Conservation (phyloP, 495 filamentous ascomycete genomes). For the Geopyxis carbonaria region DNA sequence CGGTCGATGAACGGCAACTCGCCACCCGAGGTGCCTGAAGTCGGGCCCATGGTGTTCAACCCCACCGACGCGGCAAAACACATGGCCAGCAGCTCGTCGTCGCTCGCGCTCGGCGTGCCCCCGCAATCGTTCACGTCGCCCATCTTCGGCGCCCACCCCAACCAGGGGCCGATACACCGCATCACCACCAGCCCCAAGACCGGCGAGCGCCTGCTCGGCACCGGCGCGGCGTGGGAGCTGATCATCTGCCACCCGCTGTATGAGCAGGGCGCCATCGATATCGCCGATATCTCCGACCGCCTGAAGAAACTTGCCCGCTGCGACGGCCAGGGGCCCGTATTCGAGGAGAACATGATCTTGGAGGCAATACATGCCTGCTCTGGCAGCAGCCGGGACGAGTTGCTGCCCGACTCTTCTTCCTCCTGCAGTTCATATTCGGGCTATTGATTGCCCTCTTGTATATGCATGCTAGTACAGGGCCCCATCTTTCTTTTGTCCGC, state of each 20-base stretch:
- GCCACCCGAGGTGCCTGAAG: conserved; percentile 14
- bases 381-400: conserved; percentile 52
- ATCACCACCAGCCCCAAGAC: conserved; percentile 45
- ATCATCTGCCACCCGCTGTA: conserved; percentile 73
- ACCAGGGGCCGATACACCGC: conserved; percentile 48
- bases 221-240: conserved; percentile 75
- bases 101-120: conserved; percentile 8
- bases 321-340: conserved; percentile 80
- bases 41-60: conserved; percentile 58
- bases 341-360: conserved; percentile 57
- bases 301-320: conserved; percentile 66
- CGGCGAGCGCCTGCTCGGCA: conserved; percentile 62
- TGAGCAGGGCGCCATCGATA: conserved; percentile 65
- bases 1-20: conserved; percentile 15
- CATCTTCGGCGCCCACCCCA: conserved; percentile 32
- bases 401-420: conserved; percentile 29
- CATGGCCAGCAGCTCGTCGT: too few relatives aligned
- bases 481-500: too few relatives aligned
- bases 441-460: too few relatives aligned
- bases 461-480: too few relatives aligned
- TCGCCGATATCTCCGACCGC: conserved; percentile 56
- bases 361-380: conserved; percentile 51
- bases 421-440: too few relatives aligned
- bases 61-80: conserved; percentile 53
- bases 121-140: conserved; percentile 20